phyloP scores from a whole-genome alignment of 345 rosid species.

The Eucalyptus marginata region DNA sequence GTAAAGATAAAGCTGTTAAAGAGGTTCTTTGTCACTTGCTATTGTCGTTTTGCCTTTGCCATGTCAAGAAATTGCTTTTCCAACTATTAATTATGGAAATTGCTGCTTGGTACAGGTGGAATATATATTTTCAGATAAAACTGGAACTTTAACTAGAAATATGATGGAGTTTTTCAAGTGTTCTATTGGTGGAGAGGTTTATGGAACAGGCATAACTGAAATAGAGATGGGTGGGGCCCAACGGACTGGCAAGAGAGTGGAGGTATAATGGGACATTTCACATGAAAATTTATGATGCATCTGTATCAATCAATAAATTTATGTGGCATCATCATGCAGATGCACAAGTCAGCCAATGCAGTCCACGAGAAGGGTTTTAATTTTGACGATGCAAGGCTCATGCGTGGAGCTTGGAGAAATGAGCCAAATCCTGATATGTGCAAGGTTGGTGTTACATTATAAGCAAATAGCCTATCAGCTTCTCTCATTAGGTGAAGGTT shows the following conservation, averaged over 20 bases:
- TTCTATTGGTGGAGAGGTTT: slow-evolving; percentile 90
- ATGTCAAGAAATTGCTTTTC: not conserved
- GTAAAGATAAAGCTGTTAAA: not conserved
- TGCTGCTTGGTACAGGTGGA: slow-evolving; percentile 61
- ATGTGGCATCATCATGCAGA: slow-evolving; percentile 14
- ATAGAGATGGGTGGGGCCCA: slow-evolving; percentile 75
- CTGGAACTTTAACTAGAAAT: slow-evolving; percentile 97
- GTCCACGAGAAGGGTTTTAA: slow-evolving; percentile 83
- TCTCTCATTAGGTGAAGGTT: not conserved
- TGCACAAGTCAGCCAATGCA: slow-evolving; percentile 27
- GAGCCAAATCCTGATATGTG: slow-evolving; percentile 86
- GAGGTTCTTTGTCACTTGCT: not conserved
- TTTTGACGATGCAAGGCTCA: slow-evolving; percentile 84
- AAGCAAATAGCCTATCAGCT: not conserved
- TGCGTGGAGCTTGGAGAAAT: slow-evolving; percentile 99
- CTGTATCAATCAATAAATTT: not conserved
- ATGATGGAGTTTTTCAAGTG: slow-evolving; percentile 99
- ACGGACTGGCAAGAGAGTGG: slow-evolving; percentile 58
- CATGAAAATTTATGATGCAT: not conserved
- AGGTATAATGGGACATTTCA: slow-evolving; percentile 27
- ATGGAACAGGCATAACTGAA: slow-evolving; percentile 93
- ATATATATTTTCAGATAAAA: slow-evolving; percentile 96
- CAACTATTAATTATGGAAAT: not conserved
- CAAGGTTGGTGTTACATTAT: slow-evolving; percentile 38
- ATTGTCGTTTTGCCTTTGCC: not conserved